phyloP scores from a whole-genome alignment of 78 protist genomes.

The Cavenderia fasciculata region DNA sequence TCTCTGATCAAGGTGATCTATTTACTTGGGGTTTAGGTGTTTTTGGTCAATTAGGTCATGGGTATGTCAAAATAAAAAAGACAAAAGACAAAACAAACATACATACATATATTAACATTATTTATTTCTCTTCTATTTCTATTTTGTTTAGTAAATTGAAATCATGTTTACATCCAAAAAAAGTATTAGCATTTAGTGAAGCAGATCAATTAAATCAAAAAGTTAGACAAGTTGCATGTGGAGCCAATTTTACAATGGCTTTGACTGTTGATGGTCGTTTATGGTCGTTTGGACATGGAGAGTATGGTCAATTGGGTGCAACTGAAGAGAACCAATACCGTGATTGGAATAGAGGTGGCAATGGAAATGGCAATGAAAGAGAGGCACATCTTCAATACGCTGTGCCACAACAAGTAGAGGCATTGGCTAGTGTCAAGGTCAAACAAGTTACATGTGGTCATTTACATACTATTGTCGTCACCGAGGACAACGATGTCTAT shows the following conservation, averaged over 20 bases:
- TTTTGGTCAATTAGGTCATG: conserved; percentile 69
- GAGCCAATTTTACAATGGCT: conserved; percentile 59
- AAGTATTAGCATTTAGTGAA: neutral
- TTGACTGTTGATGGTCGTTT: neutral
- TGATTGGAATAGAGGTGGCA: conserved; percentile 18
- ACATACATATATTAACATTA: no score
- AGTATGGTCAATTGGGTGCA: conserved; percentile 74
- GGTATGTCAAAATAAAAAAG: no score
- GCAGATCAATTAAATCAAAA: no score
- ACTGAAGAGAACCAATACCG: conserved; percentile 51
- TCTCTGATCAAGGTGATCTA: conserved; percentile 51
- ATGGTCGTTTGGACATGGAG: conserved; percentile 78
- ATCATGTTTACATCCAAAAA: conserved; percentile 39
- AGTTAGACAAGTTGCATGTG: conserved; percentile 31
- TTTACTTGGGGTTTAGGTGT: conserved; percentile 82
- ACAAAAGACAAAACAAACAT: no score
- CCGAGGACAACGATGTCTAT: conserved; percentile 52
- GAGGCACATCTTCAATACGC: conserved; percentile 70
- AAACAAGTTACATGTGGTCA: conserved; percentile 71
- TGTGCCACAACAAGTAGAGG: conserved; percentile 6
- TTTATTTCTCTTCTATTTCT: no score
- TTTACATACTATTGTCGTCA: conserved; percentile 63
- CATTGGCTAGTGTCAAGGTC: conserved; percentile 24
- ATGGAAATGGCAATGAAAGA: conserved; percentile 1
- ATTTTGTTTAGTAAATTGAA: no score